These are phyloP conservation scores for Rhinocladiella mackenziei DNA, from an alignment of 2,329 filamentous ascomycete species.

Conservation along the genomic window DNA sequence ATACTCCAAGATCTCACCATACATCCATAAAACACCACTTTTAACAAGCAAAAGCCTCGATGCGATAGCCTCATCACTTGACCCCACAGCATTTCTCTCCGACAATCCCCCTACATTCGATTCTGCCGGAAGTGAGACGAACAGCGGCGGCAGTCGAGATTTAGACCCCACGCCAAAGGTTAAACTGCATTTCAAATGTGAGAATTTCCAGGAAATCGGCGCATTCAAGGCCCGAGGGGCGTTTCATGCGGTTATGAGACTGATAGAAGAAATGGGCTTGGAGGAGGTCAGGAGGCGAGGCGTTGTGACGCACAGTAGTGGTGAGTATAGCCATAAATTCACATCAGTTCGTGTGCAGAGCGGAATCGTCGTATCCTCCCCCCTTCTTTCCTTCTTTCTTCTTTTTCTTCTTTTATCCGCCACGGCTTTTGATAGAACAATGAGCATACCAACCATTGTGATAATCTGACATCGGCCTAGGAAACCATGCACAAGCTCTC, in stretches of 20 bases:
- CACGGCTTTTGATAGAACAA: not conserved
- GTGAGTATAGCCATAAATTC: conserved; percentile 45
- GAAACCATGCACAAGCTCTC: conserved; percentile 92
- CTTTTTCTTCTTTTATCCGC: not conserved
- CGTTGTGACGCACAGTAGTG: conserved; percentile 85
- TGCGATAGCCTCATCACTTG: conserved; percentile 67
- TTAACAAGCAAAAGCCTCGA: conserved; percentile 74
- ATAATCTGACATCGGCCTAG: conserved; percentile 43
- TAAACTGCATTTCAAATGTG: conserved; percentile 87
- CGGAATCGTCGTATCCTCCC: not conserved
- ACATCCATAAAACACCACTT: conserved; percentile 80
- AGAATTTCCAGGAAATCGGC: conserved; percentile 85
- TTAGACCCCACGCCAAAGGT: conserved; percentile 58
- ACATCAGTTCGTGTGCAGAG: no score
- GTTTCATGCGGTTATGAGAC: conserved; percentile 73
- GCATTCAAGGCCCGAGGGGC: conserved; percentile 91
- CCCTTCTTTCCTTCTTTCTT: not conserved
- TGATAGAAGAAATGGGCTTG: conserved; percentile 61
- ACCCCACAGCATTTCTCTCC: conserved; percentile 36
- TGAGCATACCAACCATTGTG: not conserved
- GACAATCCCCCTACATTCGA: conserved; percentile 32
- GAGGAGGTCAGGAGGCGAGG: conserved; percentile 61
- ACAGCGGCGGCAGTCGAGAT: conserved; percentile 53
- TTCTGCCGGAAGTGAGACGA: conserved; percentile 36
- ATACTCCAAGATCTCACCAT: conserved; percentile 65